Conservation (phyloP, 2,329 filamentous ascomycete species). For the Aspergillus transmontanensis region DNA sequence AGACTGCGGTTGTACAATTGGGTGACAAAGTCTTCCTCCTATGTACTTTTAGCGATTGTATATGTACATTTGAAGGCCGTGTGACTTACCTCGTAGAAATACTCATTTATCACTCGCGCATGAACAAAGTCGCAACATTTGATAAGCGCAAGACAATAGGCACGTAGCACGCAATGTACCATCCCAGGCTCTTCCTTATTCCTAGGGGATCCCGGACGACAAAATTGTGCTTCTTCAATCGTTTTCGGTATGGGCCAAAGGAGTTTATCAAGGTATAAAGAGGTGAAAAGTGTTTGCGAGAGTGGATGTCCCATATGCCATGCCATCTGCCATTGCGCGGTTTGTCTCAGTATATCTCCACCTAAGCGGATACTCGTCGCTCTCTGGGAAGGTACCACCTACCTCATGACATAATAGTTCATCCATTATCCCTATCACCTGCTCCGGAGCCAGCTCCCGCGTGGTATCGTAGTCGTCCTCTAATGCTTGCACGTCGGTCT, state of each 20-base stretch:
- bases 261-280: constrained; percentile 83
- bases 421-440: constrained; percentile 92
- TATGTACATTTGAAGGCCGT: not conserved
- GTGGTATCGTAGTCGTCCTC: constrained; percentile 81
- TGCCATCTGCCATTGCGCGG: constrained; percentile 66
- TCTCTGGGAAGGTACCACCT: constrained; percentile 17
- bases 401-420: constrained; percentile 89
- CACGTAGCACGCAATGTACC: constrained; percentile 67
- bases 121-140: constrained; percentile 83
- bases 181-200: constrained; percentile 46
- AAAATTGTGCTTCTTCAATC: constrained; percentile 68
- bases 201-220: constrained; percentile 31
- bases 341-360: constrained; percentile 14
- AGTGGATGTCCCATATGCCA: constrained; percentile 97
- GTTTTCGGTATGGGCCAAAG: constrained; percentile 68
- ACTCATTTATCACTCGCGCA: constrained; percentile 74
- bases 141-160: constrained; percentile 82
- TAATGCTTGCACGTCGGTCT: constrained; percentile 60
- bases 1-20: constrained; percentile 84
- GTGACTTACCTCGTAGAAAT: constrained; percentile 78
- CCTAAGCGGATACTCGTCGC: not conserved
- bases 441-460: constrained; percentile 67
- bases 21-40: constrained; percentile 96
- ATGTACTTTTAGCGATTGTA: constrained; percentile 19
- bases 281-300: constrained; percentile 92